Conservation (phyloP, 202 grass and related monocot species). For the Saccharum hybrid region DNA sequence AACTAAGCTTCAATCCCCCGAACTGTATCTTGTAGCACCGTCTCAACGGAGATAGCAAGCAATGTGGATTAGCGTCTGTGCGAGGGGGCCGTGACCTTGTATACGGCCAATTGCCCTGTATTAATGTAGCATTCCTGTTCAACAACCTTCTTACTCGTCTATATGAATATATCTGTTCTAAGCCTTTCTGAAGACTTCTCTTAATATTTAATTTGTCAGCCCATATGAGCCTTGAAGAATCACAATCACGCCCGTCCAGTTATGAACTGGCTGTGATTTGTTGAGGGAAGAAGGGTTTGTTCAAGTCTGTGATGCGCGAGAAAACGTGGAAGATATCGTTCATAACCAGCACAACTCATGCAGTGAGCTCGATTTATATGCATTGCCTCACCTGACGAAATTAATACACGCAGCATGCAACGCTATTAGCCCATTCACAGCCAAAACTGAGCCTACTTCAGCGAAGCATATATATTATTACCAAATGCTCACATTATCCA, state of each 20-base stretch:
- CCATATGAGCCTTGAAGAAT: not conserved
- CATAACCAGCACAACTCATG: too few relatives aligned
- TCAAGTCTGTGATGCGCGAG: too few relatives aligned
- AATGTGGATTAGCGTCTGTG: too few relatives aligned
- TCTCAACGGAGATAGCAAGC: conserved; percentile 14
- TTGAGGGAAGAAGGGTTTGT: not conserved
- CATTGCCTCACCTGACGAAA: not conserved
- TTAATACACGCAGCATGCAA: not conserved
- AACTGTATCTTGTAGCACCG: not conserved
- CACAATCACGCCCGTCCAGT: not conserved
- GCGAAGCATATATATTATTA: conserved; percentile 43
- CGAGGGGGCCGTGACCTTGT: not conserved
- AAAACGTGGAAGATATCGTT: too few relatives aligned
- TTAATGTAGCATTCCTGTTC: conserved; percentile 6
- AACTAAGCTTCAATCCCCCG: too few relatives aligned
- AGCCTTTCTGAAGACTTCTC: not conserved
- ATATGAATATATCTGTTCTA: not conserved
- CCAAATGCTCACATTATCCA: conserved; percentile 21
- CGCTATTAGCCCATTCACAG: not conserved
- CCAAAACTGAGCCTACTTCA: conserved; percentile 32
- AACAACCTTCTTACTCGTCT: not conserved
- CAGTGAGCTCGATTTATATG: too few relatives aligned
- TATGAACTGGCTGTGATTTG: not conserved
- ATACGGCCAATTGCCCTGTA: not conserved
- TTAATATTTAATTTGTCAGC: not conserved